A percentile compares a stretch with the other conserved stretches of the same genome.
phyloP scores from a whole-genome alignment of 2,329 filamentous ascomycete species.

The Calonectria henricotiae region DNA sequence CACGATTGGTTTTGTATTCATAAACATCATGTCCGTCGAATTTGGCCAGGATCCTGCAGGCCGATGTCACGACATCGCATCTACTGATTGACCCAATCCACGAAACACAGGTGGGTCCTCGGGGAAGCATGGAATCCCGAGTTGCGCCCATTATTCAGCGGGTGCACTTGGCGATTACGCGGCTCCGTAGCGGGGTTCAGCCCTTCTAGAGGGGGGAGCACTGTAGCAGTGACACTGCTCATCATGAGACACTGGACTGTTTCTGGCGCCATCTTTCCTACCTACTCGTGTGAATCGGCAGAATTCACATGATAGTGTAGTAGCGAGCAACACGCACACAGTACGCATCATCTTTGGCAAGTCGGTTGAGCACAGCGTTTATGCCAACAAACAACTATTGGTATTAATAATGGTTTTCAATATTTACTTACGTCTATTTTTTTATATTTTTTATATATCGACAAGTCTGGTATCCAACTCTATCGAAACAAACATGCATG shows the following conservation, averaged over 20 bases:
- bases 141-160: slow-evolving; percentile 19
- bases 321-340: not conserved
- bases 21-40: not conserved
- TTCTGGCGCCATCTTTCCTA: not conserved
- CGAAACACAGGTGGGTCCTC: not conserved
- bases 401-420: not conserved
- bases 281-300: not conserved
- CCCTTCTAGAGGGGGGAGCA: not conserved
- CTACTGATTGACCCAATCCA: not conserved
- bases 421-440: not conserved
- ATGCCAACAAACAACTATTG: too few relatives aligned
- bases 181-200: slow-evolving; percentile 11
- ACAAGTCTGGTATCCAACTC: not conserved
- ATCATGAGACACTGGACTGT: slow-evolving; percentile 9
- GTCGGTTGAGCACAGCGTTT: not conserved
- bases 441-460: not conserved
- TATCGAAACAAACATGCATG: not conserved
- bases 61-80: not conserved
- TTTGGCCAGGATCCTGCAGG: not conserved
- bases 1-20: slow-evolving; percentile 7
- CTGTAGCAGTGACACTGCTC: not conserved
- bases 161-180: not conserved
- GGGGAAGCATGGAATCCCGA: slow-evolving; percentile 27
- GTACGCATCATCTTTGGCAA: not conserved
- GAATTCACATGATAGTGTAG: not conserved